Percentiles rank a stretch among this genome's conserved stretches.
Conservation (phyloP, 257 asterid genomes). For the Plantago ovata region DNA sequence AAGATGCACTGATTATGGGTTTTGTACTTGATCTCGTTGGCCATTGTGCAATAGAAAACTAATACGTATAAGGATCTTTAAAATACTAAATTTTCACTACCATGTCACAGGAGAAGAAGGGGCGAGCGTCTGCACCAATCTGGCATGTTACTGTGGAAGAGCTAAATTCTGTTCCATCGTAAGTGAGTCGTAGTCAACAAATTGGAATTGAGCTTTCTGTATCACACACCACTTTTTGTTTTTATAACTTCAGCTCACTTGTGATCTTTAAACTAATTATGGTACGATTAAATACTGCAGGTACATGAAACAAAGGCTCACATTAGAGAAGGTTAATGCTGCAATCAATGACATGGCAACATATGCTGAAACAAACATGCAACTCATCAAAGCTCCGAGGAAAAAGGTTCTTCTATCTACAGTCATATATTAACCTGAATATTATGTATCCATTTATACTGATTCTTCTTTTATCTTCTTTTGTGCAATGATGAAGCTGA, state of each 20-base stretch:
- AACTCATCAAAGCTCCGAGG: slow-evolving; percentile 79
- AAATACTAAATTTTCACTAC: slow-evolving; percentile 6
- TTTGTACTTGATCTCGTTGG: too few relatives aligned
- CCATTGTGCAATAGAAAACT: too few relatives aligned
- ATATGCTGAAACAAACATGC: slow-evolving; percentile 88
- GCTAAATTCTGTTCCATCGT: slow-evolving; percentile 78
- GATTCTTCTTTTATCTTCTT: slow-evolving; percentile 23
- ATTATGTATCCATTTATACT: slow-evolving; percentile 19
- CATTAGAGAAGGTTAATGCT: slow-evolving; percentile 85
- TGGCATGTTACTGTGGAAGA: slow-evolving; percentile 80
- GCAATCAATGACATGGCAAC: slow-evolving; percentile 82
- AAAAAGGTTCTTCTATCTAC: slow-evolving; percentile 48
- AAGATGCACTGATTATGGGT: too few relatives aligned
- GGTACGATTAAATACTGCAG: slow-evolving; percentile 36
- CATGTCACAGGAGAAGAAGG: slow-evolving; percentile 64
- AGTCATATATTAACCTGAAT: slow-evolving; percentile 9
- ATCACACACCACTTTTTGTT: neutral
- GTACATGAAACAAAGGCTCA: slow-evolving; percentile 94
- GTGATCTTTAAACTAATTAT: slow-evolving; percentile 19
- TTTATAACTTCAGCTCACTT: neutral
- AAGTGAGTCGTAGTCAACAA: slow-evolving; percentile 32
- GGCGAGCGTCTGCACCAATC: slow-evolving; percentile 67
- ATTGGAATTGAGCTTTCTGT: neutral
- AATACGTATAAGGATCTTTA: neutral
- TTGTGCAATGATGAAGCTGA: slow-evolving; percentile 55